Conservation (phyloP, 1,284 basidiomycete genomes). For the Chiua sp. region DNA sequence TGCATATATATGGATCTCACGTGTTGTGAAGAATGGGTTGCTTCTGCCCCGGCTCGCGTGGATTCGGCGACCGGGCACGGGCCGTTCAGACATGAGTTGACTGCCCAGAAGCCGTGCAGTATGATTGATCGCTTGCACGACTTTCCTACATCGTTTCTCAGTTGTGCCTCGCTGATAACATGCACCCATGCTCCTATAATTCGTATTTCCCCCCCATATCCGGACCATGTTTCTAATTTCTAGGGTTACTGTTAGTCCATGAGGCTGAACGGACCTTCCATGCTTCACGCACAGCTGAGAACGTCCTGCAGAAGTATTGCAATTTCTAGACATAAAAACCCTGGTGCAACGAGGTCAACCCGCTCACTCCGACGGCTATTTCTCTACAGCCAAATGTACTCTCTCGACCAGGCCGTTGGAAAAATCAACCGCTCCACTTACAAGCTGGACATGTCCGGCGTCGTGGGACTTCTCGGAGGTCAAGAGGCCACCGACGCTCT, state of each 20-base stretch:
- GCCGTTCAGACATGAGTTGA: not conserved
- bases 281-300: too few species aligned
- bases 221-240: too few species aligned
- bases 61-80: not conserved
- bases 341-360: not conserved
- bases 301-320: not conserved
- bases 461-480: constrained; percentile 36
- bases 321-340: constrained; percentile 19
- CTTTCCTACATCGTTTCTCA: not conserved
- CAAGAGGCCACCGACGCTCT: constrained; percentile 37
- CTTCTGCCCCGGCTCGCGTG: not conserved
- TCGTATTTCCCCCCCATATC: too few species aligned
- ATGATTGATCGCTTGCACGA: not conserved
- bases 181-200: too few species aligned
- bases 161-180: too few species aligned
- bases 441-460: constrained; percentile 31
- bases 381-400: constrained; percentile 14
- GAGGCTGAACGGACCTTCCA: too few species aligned
- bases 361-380: not conserved
- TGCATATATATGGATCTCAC: too few species aligned
- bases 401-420: constrained; percentile 18
- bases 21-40: too few species aligned
- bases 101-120: not conserved
- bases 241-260: not conserved
- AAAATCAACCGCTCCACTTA: constrained; percentile 18